Base-by-base conservation (phyloP, 441 rosid genomes). In the Jatropha podagrica region DNA sequence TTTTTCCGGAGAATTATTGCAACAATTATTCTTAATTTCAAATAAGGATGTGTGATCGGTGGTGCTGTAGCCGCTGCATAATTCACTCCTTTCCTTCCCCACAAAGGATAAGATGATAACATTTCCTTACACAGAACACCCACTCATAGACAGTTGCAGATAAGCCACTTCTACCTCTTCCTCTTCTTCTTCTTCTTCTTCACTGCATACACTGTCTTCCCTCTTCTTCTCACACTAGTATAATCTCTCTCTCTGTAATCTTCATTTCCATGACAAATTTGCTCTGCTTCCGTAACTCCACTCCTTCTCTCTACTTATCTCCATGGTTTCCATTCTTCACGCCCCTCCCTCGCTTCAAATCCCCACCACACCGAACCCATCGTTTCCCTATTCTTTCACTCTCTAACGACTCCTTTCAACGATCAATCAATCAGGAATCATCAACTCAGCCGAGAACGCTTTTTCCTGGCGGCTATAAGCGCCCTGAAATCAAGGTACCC, bases 381-480 rank as follows among this genome's bases (percentile, higher is more conserved):
- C 66, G 59, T 73, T 77, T 81, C 73, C 74, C 77, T 68, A 1
- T 55, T 70, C 68, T 67, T 26, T 88, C 89, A 18, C 75, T 84
- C 79, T 78, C 70, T 65, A 74, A 61, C 78, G 49, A 76, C 71
- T 56, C 63, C 40, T 55, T 44, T 13, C 68, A 18, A 3, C 76
- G 46, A n/a, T 65, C 83, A 5, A 42, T 65, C 60, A 62, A 81
- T 23, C 66, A 77, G 68, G 78, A 71, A 76, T 75, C 82, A 40
- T 77, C 87, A 58, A 78, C 76, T 67, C 91, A 80, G 74, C 72
- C 4, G 55, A 82, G 94, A 63, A 95, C 97, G 58, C 82, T 91
- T n/a, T 95, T 85, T 76, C 98, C 98, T 11, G 98, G 99, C 54
- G 98, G 99, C 10, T 92, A 82, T 86, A 93, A 91, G 86, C 94